phyloP scores from a whole-genome alignment of 192 early-diverging fungal genomes.

The Lobosporangium transversale region DNA sequence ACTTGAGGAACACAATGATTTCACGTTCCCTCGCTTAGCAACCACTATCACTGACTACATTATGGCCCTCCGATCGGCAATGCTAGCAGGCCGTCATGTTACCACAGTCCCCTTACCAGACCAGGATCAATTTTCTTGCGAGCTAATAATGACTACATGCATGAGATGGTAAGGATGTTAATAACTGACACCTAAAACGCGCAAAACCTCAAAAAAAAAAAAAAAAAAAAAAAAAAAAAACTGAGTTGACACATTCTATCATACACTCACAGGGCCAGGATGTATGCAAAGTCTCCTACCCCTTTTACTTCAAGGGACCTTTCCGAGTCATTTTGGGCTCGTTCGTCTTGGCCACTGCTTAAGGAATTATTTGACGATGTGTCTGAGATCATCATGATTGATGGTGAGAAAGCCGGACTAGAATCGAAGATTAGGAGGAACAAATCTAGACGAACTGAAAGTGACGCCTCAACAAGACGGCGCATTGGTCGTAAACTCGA shows the following conservation, averaged over 20 bases:
- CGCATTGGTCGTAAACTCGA: slow-evolving; percentile 7
- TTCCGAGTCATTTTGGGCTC: slow-evolving; percentile 1
- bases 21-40: neutral
- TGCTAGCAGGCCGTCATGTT: neutral
- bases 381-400: neutral
- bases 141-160: slow-evolving; percentile 2
- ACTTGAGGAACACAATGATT: neutral
- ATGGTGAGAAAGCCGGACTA: slow-evolving; percentile 5
- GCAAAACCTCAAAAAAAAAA: neutral
- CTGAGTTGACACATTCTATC: neutral
- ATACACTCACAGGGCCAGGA: neutral
- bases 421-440: neutral
- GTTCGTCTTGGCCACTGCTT: slow-evolving; percentile 2
- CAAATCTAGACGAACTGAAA: neutral
- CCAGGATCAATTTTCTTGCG: neutral
- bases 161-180: neutral
- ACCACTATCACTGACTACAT: neutral
- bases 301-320: neutral
- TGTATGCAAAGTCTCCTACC: neutral
- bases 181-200: neutral
- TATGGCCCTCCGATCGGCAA: neutral
- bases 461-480: neutral
- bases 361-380: slow-evolving; percentile 6
- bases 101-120: neutral
- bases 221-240: neutral